phyloP scores from a whole-genome alignment of 192 early-diverging fungal genomes.

The Spizellomyces punctatus region DNA sequence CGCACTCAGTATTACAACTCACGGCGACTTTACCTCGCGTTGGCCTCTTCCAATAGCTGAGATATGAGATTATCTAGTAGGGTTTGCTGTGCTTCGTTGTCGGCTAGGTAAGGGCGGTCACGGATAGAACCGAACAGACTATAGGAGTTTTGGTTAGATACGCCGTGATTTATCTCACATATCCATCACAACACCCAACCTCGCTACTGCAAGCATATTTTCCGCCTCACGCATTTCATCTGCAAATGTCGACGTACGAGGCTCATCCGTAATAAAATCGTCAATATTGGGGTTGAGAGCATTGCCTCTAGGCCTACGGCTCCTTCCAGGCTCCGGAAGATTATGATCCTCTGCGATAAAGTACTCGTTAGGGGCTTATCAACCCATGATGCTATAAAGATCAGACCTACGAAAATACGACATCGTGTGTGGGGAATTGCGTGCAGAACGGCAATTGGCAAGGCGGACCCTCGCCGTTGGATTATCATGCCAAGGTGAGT shows the following conservation, averaged over 20 bases:
- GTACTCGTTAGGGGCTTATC: too few species aligned
- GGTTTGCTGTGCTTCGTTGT: conserved; percentile 44
- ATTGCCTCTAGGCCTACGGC: not conserved
- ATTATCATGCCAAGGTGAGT: too few species aligned
- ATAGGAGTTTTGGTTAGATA: not conserved
- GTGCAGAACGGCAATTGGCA: not conserved
- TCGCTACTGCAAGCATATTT: conserved; percentile 24
- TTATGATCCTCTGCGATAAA: conserved; percentile 26
- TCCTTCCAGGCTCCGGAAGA: conserved; percentile 17
- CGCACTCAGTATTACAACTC: not conserved
- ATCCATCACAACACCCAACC: not conserved
- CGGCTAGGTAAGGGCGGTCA: conserved; percentile 33
- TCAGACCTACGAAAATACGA: conserved; percentile 27
- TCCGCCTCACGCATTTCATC: conserved; percentile 2
- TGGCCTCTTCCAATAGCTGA: conserved; percentile 57
- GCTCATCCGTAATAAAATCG: conserved; percentile 29
- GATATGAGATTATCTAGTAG: conserved; percentile 60
- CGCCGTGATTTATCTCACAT: not conserved
- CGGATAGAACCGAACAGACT: conserved; percentile 51
- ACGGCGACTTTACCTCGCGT: conserved; percentile 40
- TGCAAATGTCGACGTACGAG: not conserved
- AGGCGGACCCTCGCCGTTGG: not conserved
- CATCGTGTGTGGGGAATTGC: not conserved
- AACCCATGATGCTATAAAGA: not conserved
- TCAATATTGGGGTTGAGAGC: conserved; percentile 29